Conservation (phyloP, 768 basidiomycete species). For the Leccinum olivaceopallidum region DNA sequence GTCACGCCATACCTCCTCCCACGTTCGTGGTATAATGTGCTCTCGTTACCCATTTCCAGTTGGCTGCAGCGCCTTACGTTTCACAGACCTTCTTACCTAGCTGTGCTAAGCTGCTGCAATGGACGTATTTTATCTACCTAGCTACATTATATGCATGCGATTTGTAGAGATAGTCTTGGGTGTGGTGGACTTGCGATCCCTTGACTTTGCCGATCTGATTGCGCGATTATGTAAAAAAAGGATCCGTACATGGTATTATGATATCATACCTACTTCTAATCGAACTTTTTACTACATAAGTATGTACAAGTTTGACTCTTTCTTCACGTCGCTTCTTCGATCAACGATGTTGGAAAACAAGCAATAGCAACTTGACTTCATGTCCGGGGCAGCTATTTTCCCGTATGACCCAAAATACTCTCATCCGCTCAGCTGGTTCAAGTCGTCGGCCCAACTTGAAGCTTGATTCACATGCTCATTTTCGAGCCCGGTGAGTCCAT, state of each 20-base stretch:
- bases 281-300: not conserved
- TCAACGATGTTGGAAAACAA: not conserved
- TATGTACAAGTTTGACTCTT: not conserved
- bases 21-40: slow-evolving; percentile 26
- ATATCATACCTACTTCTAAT: not conserved
- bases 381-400: not conserved
- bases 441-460: not conserved
- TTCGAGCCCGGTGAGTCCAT: not conserved
- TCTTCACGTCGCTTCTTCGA: not conserved
- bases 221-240: not conserved
- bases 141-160: not conserved
- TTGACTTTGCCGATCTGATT: not conserved
- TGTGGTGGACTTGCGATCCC: not conserved
- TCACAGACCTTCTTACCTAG: not conserved
- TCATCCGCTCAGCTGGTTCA: not conserved
- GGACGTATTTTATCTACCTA: not conserved
- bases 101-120: not conserved
- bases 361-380: not conserved
- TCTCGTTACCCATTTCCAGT: slow-evolving; percentile 11
- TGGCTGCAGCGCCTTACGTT: slow-evolving; percentile 1
- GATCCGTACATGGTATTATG: not conserved
- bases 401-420: not conserved
- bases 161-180: not conserved
- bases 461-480: not conserved
- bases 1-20: slow-evolving; percentile 11